Evolutionary conservation across 176 grass and related monocot genomes (phyloP), one percentile per base, ranked within the genome.

Genomic region (Aegilops tauschii): DNA sequence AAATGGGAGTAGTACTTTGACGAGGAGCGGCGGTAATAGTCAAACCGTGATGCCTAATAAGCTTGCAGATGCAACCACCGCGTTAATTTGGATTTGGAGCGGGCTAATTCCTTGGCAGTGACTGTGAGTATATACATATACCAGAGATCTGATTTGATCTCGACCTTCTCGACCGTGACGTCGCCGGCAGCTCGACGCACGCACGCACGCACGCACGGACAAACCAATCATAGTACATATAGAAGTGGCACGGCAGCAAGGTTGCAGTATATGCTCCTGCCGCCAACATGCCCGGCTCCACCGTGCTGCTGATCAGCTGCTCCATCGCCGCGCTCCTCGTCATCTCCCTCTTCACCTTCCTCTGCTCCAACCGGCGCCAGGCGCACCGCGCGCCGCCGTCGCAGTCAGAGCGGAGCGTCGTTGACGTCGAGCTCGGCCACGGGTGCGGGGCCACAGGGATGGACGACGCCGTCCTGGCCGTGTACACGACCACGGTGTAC

Each of bases 401-500:
- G 36, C 9, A 1, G 37, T 20, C 1, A 29, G 36, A 42, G 69
- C 8, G 64, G 56, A 20, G 50, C 50, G 16, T 54, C 16, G 59
- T 10, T 0, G 76, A 80, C 85, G 16, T 72, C 17, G 77, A 83
- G 77, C 69, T 27, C 6, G 78, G 85, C 27, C 44, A 18, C 50
- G 50, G 65, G 6, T 62, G 21, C 2, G 8, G 8, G 1, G 71
- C 14, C 23, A 56, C 16, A 5, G 76, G 78, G 30, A 2, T 88
- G 49, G 86, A 86, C 67, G 86, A 88, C 12, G 86, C 79, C 13
- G 84, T 77, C 14, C 79, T 83, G 12, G 83, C 61, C 12, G 52
- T 25, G 21, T 86, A 58, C 49, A 83, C 86, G 31, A 86, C 76
- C 50, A 10, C 78, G 37, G 29, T 82, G 42, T 93, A 86, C 85